A percentile compares a stretch with the other conserved stretches of the same genome.
Evolutionary conservation across 192 early-diverging fungal species (phyloP).

Genomic region (Coemansia sp.): DNA sequence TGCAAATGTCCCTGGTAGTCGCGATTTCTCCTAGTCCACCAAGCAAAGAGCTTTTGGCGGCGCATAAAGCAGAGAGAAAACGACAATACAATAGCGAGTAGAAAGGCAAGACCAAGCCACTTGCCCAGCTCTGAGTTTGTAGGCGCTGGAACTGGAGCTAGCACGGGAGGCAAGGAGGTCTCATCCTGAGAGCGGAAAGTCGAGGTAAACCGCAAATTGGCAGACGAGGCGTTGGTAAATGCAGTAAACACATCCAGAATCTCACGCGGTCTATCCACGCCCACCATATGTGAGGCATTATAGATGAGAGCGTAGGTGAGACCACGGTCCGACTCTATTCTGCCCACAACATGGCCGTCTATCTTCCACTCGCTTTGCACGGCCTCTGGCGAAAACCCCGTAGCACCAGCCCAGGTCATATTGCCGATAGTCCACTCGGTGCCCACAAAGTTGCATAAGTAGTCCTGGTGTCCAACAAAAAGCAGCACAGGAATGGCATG

Average conservation of each 20-base stretch:
- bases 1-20: background rate
- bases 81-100: conserved; percentile 2
- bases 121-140: background rate
- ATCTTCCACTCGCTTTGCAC: conserved; percentile 50
- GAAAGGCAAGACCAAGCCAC: conserved; percentile 21
- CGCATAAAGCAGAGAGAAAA: conserved; percentile 12
- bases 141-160: no score
- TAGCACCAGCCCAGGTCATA: conserved; percentile 57
- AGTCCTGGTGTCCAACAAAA: conserved; percentile 65
- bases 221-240: conserved; percentile 42
- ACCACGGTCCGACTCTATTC: conserved; percentile 52
- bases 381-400: conserved; percentile 41
- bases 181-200: conserved; percentile 11
- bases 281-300: conserved; percentile 69
- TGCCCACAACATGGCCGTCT: conserved; percentile 42
- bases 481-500: conserved; percentile 47
- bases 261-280: conserved; percentile 60
- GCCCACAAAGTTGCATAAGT: conserved; percentile 70
- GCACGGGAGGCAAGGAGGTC: background rate
- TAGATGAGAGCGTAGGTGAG: conserved; percentile 58
- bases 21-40: conserved; percentile 23
- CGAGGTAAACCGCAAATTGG: conserved; percentile 38
- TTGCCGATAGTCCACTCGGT: conserved; percentile 57
- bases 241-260: conserved; percentile 58
- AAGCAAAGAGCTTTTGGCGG: conserved; percentile 20